These are phyloP conservation scores for Candida sanyaensis DNA, from an alignment of 1,139 yeast genomes.

Conservation along the genomic window DNA sequence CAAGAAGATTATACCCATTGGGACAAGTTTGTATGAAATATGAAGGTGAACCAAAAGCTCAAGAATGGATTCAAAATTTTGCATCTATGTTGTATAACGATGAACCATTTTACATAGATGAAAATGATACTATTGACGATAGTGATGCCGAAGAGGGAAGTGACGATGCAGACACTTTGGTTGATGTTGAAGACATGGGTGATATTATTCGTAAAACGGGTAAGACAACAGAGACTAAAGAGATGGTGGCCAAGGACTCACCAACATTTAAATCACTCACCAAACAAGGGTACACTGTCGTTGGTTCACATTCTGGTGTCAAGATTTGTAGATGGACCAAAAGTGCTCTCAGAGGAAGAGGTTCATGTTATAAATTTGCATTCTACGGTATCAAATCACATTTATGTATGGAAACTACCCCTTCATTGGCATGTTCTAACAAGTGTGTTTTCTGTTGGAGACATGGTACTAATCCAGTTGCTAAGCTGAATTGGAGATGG, in stretches of 20 bases:
- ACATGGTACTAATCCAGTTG: constrained; percentile 96
- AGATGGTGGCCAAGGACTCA: constrained; percentile 88
- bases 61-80: constrained; percentile 68
- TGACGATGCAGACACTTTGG: constrained; percentile 48
- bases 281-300: constrained; percentile 90
- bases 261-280: constrained; percentile 89
- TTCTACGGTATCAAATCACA: constrained; percentile 89
- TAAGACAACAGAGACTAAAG: constrained; percentile 50
- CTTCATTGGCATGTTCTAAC: constrained; percentile 89
- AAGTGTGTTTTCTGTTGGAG: constrained; percentile 98
- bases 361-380: constrained; percentile 91
- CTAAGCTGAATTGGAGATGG: constrained; percentile 93
- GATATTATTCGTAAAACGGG: constrained; percentile 47
- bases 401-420: constrained; percentile 95
- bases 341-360: constrained; percentile 90
- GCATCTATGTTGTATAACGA: constrained; percentile 62
- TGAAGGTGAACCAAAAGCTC: constrained; percentile 60
- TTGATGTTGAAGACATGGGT: constrained; percentile 89
- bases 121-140: constrained; percentile 39
- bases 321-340: constrained; percentile 97
- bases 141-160: constrained; percentile 47
- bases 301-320: constrained; percentile 94
- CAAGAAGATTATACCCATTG: constrained; percentile 76
- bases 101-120: constrained; percentile 59
- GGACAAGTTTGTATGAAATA: constrained; percentile 85